A percentile compares a stretch with the other conserved stretches of the same genome.
These are phyloP conservation scores for Phialophora tarda DNA, from an alignment of 2,329 filamentous ascomycete species.

Conservation along the genomic window DNA sequence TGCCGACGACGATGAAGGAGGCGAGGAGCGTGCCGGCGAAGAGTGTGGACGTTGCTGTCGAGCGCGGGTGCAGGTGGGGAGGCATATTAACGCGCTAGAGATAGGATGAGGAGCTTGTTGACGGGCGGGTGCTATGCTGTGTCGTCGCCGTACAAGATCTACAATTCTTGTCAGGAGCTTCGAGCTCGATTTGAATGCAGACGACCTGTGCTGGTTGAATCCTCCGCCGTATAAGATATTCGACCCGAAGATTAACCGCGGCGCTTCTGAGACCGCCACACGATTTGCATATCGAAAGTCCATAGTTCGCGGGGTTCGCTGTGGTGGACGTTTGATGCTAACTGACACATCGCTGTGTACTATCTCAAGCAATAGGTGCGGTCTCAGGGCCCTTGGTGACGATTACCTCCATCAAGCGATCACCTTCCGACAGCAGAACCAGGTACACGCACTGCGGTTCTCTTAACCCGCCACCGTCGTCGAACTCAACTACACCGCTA, in stretches of 20 bases:
- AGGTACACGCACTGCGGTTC: not conserved
- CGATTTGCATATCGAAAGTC: not conserved
- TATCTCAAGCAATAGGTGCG: not conserved
- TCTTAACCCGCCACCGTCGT: not conserved
- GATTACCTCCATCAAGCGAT: not conserved
- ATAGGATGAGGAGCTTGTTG: not conserved
- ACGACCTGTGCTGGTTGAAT: not conserved
- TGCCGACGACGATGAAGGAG: constrained; percentile 87
- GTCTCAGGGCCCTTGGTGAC: not conserved
- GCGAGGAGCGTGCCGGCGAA: constrained; percentile 91
- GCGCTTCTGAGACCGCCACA: not conserved
- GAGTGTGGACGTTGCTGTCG: constrained; percentile 88
- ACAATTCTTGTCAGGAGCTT: not conserved
- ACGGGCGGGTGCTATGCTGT: not conserved
- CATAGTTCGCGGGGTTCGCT: not conserved
- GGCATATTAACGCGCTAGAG: constrained; percentile 32
- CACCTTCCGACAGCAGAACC: not conserved
- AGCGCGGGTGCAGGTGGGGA: constrained; percentile 87
- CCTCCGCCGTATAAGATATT: not conserved
- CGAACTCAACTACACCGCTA: not conserved
- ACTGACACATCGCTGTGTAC: not conserved
- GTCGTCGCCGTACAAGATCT: not conserved
- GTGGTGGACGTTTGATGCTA: not conserved
- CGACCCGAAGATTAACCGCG: not conserved
- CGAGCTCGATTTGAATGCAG: not conserved